Percentiles rank a stretch among this genome's conserved stretches.
Evolutionary conservation across 805 yeast genomes (phyloP).

Genomic region (Jamesozyma lodderae): DNA sequence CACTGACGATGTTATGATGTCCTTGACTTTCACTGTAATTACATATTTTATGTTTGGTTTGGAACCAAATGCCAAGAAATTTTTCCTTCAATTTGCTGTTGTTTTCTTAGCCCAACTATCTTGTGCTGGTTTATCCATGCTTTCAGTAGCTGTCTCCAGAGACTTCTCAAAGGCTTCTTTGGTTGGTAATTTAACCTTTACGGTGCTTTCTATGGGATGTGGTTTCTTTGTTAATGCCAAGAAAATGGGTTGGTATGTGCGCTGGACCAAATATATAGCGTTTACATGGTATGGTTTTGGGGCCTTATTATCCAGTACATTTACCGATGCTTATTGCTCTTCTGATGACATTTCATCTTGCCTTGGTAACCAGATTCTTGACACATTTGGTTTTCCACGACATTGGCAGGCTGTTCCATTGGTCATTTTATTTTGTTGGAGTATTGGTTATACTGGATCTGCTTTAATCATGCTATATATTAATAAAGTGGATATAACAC

Average conservation of each 20-base stretch:
- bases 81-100: slow-evolving; percentile 55
- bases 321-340: slow-evolving; percentile 51
- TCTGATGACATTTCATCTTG: slow-evolving; percentile 30
- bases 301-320: slow-evolving; percentile 55
- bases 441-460: slow-evolving; percentile 42
- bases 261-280: slow-evolving; percentile 74
- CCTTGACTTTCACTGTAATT: slow-evolving; percentile 48
- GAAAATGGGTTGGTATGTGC: slow-evolving; percentile 73
- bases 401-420: slow-evolving; percentile 63
- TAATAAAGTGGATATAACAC: slow-evolving; percentile 33
- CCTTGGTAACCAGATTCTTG: slow-evolving; percentile 42
- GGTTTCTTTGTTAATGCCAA: slow-evolving; percentile 72
- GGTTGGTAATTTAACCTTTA: slow-evolving; percentile 54
- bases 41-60: slow-evolving; percentile 76
- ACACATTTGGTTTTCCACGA: slow-evolving; percentile 49
- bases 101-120: slow-evolving; percentile 46
- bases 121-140: slow-evolving; percentile 22
- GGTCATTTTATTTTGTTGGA: slow-evolving; percentile 49
- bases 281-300: slow-evolving; percentile 77
- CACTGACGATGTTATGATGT: slow-evolving; percentile 59
- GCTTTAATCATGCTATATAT: slow-evolving; percentile 41
- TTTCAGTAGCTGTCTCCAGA: slow-evolving; percentile 44
- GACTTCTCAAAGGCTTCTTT: slow-evolving; percentile 56
- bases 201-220: slow-evolving; percentile 67
- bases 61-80: slow-evolving; percentile 39